Percentiles rank a stretch among this genome's conserved stretches.
Conservation (phyloP, 139 green algal species). For the Auxenochlorella pyrenoidosa region DNA sequence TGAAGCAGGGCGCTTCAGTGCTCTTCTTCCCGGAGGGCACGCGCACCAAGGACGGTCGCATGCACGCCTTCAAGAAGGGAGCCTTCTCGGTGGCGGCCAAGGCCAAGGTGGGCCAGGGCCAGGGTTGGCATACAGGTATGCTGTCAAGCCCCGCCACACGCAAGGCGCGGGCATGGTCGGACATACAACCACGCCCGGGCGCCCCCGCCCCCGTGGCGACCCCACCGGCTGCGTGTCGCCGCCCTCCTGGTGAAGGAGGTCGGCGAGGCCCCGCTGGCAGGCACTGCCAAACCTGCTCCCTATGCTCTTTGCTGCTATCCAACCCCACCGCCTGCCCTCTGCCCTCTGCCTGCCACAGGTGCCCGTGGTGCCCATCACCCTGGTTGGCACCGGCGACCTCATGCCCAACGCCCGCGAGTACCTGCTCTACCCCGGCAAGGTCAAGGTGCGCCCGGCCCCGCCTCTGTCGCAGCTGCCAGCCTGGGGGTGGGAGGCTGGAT, state of each 20-base stretch:
- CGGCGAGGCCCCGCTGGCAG: no score
- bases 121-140: background rate
- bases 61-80: constrained; percentile 92
- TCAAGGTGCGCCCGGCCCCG: constrained; percentile 11
- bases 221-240: no score
- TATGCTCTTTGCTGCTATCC: no score
- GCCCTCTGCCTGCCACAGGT: constrained; percentile 35
- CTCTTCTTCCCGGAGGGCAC: constrained; percentile 97
- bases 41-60: constrained; percentile 62
- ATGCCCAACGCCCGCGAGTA: constrained; percentile 90
- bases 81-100: constrained; percentile 96
- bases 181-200: no score
- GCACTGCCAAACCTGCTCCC: background rate
- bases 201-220: no score
- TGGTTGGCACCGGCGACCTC: constrained; percentile 86
- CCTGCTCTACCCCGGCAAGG: constrained; percentile 72
- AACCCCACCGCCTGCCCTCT: background rate
- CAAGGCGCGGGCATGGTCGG: no score
- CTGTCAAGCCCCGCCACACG: no score
- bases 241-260: no score
- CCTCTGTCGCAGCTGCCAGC: background rate
- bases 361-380: constrained; percentile 90
- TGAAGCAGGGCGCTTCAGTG: constrained; percentile 77
- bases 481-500: no score
- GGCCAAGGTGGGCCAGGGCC: constrained; percentile 49